Conservation (phyloP, 371 early-diverging fungal species). For the Apophysomyces trapeziformis region DNA sequence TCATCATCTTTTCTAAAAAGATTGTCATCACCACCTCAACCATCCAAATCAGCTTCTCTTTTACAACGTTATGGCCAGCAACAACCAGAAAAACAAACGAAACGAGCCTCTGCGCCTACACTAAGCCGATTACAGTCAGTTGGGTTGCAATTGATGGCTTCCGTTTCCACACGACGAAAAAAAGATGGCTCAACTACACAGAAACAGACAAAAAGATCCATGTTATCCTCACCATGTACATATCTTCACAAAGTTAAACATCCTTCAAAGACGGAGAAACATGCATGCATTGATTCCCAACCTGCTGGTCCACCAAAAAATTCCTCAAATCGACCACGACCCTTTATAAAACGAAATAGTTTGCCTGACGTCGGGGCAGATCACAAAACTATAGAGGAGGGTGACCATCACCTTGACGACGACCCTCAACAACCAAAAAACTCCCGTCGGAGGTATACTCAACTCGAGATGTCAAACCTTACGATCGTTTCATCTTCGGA, state of each 20-base stretch:
- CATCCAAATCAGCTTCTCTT: neutral
- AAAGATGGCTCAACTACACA: neutral
- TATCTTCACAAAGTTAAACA: conserved; percentile 10
- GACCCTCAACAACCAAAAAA: no score
- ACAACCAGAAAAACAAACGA: neutral
- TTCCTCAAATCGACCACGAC: neutral
- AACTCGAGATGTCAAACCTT: no score
- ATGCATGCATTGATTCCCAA: conserved; percentile 10
- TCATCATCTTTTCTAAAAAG: conserved; percentile 5
- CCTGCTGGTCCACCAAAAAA: conserved; percentile 10
- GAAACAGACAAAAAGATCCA: neutral
- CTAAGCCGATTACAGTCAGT: conserved; percentile 20
- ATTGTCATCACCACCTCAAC: neutral
- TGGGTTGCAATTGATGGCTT: conserved; percentile 21
- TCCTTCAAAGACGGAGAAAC: conserved; percentile 9
- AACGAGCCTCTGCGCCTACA: conserved; percentile 2
- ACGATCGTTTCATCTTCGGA: neutral
- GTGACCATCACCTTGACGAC: no score
- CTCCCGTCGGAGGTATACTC: no score
- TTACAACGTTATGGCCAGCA: neutral
- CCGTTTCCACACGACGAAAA: conserved; percentile 22
- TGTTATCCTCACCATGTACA: conserved; percentile 6
- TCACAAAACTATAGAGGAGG: no score
- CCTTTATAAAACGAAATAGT: no score
- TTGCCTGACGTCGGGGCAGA: no score